These are phyloP conservation scores for Marasmius oreades DNA, from an alignment of 1,284 basidiomycete genomes.

Conservation along the genomic window DNA sequence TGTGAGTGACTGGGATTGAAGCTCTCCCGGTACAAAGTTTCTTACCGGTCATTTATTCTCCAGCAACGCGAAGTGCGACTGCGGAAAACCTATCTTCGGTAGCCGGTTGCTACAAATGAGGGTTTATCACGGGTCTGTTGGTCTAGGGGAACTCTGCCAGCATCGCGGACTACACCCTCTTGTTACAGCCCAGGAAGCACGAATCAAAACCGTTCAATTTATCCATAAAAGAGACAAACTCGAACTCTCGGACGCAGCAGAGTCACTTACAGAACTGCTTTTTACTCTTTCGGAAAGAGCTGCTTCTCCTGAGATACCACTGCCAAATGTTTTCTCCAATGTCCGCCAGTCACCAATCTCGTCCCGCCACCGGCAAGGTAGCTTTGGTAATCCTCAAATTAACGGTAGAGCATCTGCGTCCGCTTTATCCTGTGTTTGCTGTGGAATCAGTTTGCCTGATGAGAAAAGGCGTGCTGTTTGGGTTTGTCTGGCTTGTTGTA, in stretches of 20 bases:
- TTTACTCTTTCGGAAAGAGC: not conserved
- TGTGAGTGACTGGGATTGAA: not conserved
- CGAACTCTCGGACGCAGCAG: not conserved
- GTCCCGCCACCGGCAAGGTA: too few species aligned
- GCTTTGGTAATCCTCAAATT: too few species aligned
- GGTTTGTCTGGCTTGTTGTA: not conserved
- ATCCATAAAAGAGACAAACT: not conserved
- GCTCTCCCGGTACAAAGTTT: not conserved
- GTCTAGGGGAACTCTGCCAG: not conserved
- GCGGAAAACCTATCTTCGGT: not conserved
- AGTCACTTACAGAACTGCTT: not conserved
- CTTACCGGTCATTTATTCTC: not conserved
- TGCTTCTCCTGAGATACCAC: too few species aligned
- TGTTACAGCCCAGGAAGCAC: not conserved
- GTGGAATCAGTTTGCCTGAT: not conserved
- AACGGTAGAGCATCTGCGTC: too few species aligned
- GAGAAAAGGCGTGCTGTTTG: not conserved
- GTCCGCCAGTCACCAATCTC: too few species aligned
- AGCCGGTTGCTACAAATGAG: not conserved
- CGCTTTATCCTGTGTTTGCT: not conserved
- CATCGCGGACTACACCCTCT: not conserved
- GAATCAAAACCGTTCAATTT: not conserved
- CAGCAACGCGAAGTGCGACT: not conserved
- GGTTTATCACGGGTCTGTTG: not conserved
- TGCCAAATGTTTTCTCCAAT: too few species aligned